Conservation (phyloP, 768 basidiomycete genomes). For the Lactifluus rugatus region DNA sequence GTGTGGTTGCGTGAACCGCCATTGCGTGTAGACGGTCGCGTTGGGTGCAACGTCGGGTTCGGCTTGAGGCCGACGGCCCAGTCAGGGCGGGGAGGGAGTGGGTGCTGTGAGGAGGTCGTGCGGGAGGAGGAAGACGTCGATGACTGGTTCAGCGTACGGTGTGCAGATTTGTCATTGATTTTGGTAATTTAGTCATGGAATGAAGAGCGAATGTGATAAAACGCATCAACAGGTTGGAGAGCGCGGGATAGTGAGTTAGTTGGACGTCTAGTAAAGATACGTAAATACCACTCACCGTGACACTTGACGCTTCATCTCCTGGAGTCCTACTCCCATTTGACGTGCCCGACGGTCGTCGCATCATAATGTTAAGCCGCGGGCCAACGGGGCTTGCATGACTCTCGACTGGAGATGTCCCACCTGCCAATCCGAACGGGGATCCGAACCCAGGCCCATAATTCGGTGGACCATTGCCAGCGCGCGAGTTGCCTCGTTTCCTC, state of each 20-base stretch:
- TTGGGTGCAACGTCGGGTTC: conserved; percentile 53
- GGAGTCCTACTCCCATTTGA: conserved; percentile 50
- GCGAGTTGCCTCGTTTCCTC: conserved; percentile 15
- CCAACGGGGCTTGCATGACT: conserved; percentile 42
- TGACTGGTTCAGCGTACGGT: conserved; percentile 33
- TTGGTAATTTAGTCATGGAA: background rate
- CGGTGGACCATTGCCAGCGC: conserved; percentile 35
- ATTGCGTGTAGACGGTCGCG: conserved; percentile 34
- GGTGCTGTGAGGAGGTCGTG: conserved; percentile 64
- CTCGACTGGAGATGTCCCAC: conserved; percentile 6
- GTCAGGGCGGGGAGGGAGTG: conserved; percentile 74
- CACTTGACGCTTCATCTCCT: conserved; percentile 69
- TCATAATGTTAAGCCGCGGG: conserved; percentile 47
- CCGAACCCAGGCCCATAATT: conserved; percentile 59
- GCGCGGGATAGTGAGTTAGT: background rate
- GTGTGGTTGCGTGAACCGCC: conserved; percentile 37
- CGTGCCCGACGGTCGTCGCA: conserved; percentile 41
- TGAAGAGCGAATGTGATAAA: background rate
- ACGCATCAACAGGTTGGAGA: background rate
- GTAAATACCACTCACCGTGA: conserved; percentile 37
- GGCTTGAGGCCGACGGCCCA: conserved; percentile 84
- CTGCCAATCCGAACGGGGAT: conserved; percentile 29
- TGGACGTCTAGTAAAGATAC: background rate
- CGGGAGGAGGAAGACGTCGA: conserved; percentile 77
- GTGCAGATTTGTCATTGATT: background rate